Evolutionary conservation across 2,329 filamentous ascomycete species (phyloP).

Genomic region (Didymella pomorum): DNA sequence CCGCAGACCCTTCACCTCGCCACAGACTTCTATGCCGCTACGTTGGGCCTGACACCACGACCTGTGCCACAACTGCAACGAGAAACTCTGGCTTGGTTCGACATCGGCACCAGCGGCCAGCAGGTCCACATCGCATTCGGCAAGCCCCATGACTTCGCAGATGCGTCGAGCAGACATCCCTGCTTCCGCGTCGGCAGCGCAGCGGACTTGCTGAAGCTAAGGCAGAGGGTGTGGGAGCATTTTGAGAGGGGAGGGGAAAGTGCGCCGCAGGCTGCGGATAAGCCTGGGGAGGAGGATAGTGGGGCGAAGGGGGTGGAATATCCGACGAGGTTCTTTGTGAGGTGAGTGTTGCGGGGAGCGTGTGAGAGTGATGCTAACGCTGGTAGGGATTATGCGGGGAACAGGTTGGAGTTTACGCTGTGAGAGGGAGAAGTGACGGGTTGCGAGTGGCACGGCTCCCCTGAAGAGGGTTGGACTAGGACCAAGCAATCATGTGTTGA

Average conservation of each 20-base stretch:
- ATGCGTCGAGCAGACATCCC: slow-evolving; percentile 60
- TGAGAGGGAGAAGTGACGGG: no score
- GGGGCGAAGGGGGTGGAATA: slow-evolving; percentile 64
- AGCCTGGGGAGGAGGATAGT: slow-evolving; percentile 58
- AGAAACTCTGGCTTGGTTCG: slow-evolving; percentile 66
- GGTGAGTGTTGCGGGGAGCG: slow-evolving; percentile 19
- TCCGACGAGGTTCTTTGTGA: slow-evolving; percentile 68
- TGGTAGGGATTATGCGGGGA: slow-evolving; percentile 49
- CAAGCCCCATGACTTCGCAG: slow-evolving; percentile 35
- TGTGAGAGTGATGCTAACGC: background rate
- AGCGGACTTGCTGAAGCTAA: slow-evolving; percentile 59
- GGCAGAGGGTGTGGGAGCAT: slow-evolving; percentile 62
- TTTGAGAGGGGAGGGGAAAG: slow-evolving; percentile 57
- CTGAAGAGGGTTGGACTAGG: no score
- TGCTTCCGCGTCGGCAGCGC: slow-evolving; percentile 63
- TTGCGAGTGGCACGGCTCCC: no score
- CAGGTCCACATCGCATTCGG: slow-evolving; percentile 66
- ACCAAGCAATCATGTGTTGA: no score
- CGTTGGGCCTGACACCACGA: slow-evolving; percentile 62
- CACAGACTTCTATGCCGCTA: slow-evolving; percentile 41
- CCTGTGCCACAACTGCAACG: slow-evolving; percentile 63
- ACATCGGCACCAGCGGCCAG: slow-evolving; percentile 63
- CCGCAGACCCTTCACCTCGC: slow-evolving; percentile 21
- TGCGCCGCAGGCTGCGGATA: slow-evolving; percentile 63
- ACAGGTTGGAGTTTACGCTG: slow-evolving; percentile 52